Conservation (phyloP, 1,284 basidiomycete species). For the Pseudozyma tsukubaensis region DNA sequence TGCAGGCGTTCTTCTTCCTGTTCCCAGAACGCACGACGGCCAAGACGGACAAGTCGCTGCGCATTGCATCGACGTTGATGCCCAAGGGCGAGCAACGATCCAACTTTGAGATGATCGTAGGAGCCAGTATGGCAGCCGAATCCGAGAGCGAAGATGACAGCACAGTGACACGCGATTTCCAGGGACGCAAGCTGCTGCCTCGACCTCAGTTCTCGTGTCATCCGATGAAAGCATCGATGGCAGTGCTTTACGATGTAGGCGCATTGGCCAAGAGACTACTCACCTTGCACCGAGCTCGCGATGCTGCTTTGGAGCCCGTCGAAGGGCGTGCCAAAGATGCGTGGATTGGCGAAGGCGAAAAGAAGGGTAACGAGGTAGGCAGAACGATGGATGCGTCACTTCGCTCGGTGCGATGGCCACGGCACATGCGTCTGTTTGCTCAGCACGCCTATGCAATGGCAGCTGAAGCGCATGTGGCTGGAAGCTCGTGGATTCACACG, state of each 20-base stretch:
- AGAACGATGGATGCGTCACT: slow-evolving; percentile 45
- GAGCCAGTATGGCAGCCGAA: slow-evolving; percentile 23
- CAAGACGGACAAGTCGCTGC: slow-evolving; percentile 47
- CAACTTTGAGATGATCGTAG: slow-evolving; percentile 51
- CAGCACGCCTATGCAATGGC: slow-evolving; percentile 59
- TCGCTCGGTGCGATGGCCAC: slow-evolving; percentile 56
- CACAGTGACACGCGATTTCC: slow-evolving; percentile 36
- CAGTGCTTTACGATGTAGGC: slow-evolving; percentile 46
- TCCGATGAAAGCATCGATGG: slow-evolving; percentile 52
- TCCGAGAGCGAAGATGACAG: slow-evolving; percentile 48
- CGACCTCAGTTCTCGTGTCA: slow-evolving; percentile 47
- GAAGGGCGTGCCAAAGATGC: slow-evolving; percentile 16
- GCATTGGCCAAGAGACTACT: slow-evolving; percentile 34
- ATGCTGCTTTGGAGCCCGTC: slow-evolving; percentile 40
- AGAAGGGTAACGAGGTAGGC: slow-evolving; percentile 56
- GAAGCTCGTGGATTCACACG: slow-evolving; percentile 36
- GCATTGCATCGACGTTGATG: slow-evolving; percentile 49
- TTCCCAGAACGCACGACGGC: slow-evolving; percentile 40
- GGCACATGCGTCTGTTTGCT: slow-evolving; percentile 52
- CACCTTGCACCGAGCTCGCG: slow-evolving; percentile 37
- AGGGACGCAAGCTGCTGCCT: slow-evolving; percentile 36
- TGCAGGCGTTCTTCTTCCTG: slow-evolving; percentile 48
- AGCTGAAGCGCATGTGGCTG: slow-evolving; percentile 48
- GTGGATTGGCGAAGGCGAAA: slow-evolving; percentile 31
- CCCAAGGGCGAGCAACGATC: slow-evolving; percentile 43